These are phyloP conservation scores for Aspergillus sp. DNA, from an alignment of 2,329 filamentous ascomycete species.

Conservation along the genomic window DNA sequence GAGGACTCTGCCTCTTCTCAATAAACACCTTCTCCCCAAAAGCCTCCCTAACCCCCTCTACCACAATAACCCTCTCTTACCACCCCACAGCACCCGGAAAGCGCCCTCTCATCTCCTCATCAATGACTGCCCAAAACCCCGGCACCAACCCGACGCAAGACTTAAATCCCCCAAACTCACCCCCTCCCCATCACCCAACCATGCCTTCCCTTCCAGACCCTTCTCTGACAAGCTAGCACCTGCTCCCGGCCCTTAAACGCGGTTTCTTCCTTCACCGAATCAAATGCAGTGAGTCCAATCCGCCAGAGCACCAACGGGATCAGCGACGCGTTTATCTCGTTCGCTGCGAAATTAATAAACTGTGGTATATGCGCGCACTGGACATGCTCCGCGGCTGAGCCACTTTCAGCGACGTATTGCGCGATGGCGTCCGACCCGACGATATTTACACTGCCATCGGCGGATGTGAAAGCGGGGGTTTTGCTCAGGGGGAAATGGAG, in stretches of 20 bases:
- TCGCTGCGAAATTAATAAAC: constrained; percentile 42
- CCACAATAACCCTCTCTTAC: constrained; percentile 15
- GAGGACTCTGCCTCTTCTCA: constrained; percentile 9
- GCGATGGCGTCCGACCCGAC: constrained; percentile 45
- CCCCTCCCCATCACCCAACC: constrained; percentile 17
- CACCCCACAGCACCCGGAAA: constrained; percentile 17
- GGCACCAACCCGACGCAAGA: constrained; percentile 16
- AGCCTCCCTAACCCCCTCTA: constrained; percentile 18
- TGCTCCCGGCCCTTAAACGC: constrained; percentile 14
- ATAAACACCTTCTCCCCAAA: constrained; percentile 19
- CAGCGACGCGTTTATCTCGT: constrained; percentile 15
- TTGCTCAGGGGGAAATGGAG: constrained; percentile 48
- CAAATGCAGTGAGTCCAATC: constrained; percentile 10
- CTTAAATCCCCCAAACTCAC: constrained; percentile 24
- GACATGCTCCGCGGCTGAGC: constrained; percentile 39
- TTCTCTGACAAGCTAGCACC: constrained; percentile 13
- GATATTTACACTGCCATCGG: constrained; percentile 40
- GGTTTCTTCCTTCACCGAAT: constrained; percentile 13
- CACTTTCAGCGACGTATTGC: constrained; percentile 41
- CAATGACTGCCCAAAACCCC: constrained; percentile 19
- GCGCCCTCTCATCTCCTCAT: constrained; percentile 20
- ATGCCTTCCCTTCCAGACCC: constrained; percentile 13
- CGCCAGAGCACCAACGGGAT: constrained; percentile 16
- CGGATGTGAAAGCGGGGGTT: constrained; percentile 44
- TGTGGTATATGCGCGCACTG: constrained; percentile 39